Percentiles rank a stretch among this genome's conserved stretches.
Evolutionary conservation across 257 asterid genomes (phyloP).

Genomic region (Lavandula angustifolia): DNA sequence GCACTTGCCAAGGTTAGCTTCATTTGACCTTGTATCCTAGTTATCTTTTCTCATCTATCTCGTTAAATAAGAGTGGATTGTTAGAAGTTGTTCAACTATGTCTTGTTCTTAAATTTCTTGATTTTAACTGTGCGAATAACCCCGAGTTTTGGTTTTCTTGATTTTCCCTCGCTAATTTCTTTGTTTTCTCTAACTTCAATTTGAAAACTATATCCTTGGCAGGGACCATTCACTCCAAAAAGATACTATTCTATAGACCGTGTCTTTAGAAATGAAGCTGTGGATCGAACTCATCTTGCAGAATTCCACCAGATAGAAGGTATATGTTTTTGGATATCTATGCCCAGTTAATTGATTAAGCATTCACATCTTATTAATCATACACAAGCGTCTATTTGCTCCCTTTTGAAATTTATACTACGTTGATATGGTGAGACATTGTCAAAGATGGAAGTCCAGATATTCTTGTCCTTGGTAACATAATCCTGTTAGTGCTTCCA

Average conservation of each 20-base stretch:
- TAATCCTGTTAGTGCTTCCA: too few species aligned
- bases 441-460: not conserved
- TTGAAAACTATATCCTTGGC: slow-evolving; percentile 27
- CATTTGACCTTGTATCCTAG: slow-evolving; percentile 7
- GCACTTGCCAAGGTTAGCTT: slow-evolving; percentile 78
- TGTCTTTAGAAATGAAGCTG: slow-evolving; percentile 98
- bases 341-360: not conserved
- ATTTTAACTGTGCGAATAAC: not conserved
- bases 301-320: slow-evolving; percentile 99
- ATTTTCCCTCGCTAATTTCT: slow-evolving; percentile 9
- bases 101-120: not conserved
- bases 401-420: not conserved
- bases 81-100: not conserved
- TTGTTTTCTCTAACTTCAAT: slow-evolving; percentile 20
- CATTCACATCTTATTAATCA: slow-evolving; percentile 2
- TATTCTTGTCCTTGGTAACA: not conserved
- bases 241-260: slow-evolving; percentile 94
- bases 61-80: not conserved
- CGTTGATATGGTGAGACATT: not conserved
- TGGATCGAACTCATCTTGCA: slow-evolving; percentile 96
- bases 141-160: not conserved
- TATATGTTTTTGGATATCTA: slow-evolving; percentile 30
- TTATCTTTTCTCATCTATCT: not conserved
- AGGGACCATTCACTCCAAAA: slow-evolving; percentile 85
- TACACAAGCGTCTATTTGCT: not conserved